A percentile compares a stretch with the other conserved stretches of the same genome.
Conservation (phyloP, 2,329 filamentous ascomycete genomes). For the Neocatenulostroma microsporum region DNA sequence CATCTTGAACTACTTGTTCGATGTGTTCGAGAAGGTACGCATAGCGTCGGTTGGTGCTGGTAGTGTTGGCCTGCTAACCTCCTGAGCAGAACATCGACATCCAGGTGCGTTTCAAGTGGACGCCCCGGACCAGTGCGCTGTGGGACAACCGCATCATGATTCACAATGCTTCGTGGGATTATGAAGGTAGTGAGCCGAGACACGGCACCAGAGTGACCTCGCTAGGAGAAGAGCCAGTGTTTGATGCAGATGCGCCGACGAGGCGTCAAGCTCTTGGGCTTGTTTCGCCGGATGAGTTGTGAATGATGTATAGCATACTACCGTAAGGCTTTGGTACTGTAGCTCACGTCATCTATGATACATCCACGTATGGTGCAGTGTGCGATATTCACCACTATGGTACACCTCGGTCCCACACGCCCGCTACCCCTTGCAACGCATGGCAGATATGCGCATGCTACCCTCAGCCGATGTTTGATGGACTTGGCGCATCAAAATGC, state of each 20-base stretch:
- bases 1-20: conserved; percentile 58
- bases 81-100: conserved; percentile 61
- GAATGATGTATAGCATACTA: too few relatives aligned
- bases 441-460: too few relatives aligned
- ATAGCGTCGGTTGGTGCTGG: too few relatives aligned
- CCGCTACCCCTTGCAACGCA: too few relatives aligned
- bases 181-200: conserved; percentile 57
- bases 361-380: too few relatives aligned
- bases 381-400: too few relatives aligned
- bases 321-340: too few relatives aligned
- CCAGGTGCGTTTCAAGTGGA: conserved; percentile 66
- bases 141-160: conserved; percentile 62
- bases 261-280: conserved; percentile 60
- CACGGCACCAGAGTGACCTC: conserved; percentile 66
- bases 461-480: too few relatives aligned
- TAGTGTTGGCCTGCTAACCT: too few relatives aligned
- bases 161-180: conserved; percentile 68
- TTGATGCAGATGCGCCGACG: conserved; percentile 56
- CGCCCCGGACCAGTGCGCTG: conserved; percentile 55
- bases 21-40: conserved; percentile 54
- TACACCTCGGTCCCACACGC: too few relatives aligned
- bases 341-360: too few relatives aligned
- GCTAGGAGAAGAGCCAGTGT: conserved; percentile 64
- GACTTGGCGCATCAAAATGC: conserved; percentile 11
- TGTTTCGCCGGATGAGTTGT: too few relatives aligned